Percentiles rank a stretch among this genome's conserved stretches.
These are phyloP conservation scores for Sicyos baderoa DNA, from an alignment of 306 rosid genomes.

Conservation along the genomic window DNA sequence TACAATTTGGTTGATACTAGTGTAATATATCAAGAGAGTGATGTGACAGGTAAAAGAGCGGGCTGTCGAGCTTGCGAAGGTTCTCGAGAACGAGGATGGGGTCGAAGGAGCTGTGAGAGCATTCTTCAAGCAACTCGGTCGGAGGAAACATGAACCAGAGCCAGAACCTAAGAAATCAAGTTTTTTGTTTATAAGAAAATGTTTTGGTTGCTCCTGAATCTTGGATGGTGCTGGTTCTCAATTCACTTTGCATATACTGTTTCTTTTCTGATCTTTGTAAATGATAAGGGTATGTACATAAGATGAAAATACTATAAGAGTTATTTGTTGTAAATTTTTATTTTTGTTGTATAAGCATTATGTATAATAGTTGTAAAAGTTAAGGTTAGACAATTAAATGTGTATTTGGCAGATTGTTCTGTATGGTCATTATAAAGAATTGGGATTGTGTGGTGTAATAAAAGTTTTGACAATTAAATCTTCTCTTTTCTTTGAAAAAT, in stretches of 20 bases:
- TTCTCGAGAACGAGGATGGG: slow-evolving; percentile 92
- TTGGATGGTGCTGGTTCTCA: slow-evolving; percentile 6
- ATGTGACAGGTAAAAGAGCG: slow-evolving; percentile 65
- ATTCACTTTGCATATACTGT: slow-evolving; percentile 13
- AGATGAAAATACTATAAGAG: background rate
- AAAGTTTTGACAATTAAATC: background rate
- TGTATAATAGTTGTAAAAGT: background rate
- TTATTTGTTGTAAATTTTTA: background rate
- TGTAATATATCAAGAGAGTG: background rate
- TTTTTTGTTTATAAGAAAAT: slow-evolving; percentile 47
- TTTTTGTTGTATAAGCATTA: background rate
- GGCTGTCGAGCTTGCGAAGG: slow-evolving; percentile 68
- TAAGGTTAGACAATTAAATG: background rate
- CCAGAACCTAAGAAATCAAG: slow-evolving; percentile 37
- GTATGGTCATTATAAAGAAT: background rate
- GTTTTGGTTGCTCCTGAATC: slow-evolving; percentile 70
- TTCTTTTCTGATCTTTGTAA: background rate
- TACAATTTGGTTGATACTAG: slow-evolving; percentile 12
- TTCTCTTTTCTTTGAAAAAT: too few relatives aligned
- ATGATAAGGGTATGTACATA: background rate
- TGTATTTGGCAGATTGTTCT: background rate
- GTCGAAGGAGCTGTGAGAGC: slow-evolving; percentile 90
- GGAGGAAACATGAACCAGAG: slow-evolving; percentile 38
- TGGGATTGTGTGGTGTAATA: background rate
- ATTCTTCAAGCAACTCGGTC: slow-evolving; percentile 81